Conservation (phyloP, 108 stramenopile species). For the Cyclotella sp. region DNA sequence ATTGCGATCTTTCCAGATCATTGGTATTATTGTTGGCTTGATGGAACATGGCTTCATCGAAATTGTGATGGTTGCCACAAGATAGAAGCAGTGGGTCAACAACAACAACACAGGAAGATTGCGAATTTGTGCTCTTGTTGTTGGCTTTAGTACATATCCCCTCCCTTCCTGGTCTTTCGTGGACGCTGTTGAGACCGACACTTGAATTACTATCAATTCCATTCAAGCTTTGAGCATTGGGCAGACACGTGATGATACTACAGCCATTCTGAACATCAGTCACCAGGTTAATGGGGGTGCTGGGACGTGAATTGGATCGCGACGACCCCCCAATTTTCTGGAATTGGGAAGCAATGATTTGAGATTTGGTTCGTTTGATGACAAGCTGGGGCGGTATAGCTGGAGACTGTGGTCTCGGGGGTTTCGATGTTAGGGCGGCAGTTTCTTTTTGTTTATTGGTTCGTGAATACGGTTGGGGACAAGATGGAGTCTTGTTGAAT, state of each 20-base stretch:
- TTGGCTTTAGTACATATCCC: background rate
- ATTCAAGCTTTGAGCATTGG: background rate
- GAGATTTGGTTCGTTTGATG: background rate
- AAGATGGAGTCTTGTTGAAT: background rate
- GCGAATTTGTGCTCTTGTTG: too few species aligned
- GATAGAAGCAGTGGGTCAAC: background rate
- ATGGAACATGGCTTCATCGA: background rate
- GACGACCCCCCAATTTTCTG: background rate
- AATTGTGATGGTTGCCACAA: background rate
- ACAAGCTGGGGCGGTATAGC: background rate
- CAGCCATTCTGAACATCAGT: background rate
- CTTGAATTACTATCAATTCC: background rate
- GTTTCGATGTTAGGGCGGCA: background rate
- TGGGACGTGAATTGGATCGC: background rate
- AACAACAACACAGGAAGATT: background rate
- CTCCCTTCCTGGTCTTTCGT: too few species aligned
- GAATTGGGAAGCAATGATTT: background rate
- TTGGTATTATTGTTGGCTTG: background rate
- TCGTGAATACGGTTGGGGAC: background rate
- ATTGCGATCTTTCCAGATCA: background rate
- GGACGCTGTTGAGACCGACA: background rate
- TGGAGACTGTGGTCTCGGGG: background rate
- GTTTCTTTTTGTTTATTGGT: background rate
- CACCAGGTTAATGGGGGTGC: background rate
- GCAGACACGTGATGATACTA: background rate